Conservation (phyloP, 1,139 yeast genomes). For the Geotrichum fermentans region DNA sequence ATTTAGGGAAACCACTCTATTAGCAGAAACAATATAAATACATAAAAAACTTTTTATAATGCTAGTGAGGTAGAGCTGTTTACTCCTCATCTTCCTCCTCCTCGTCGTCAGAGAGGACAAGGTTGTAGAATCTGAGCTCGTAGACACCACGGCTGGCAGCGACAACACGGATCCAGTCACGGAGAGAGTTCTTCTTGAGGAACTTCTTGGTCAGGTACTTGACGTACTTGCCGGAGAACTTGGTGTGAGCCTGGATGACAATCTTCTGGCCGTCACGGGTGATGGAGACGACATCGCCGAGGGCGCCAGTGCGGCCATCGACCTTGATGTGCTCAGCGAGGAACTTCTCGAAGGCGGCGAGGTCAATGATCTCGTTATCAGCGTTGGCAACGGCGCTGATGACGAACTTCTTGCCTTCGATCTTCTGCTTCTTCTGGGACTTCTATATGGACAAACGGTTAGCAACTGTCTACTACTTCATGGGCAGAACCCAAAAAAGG, state of each 20-base stretch:
- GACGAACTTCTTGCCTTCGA: constrained; percentile 55
- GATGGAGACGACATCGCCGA: constrained; percentile 90
- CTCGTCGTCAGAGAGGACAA: constrained; percentile 95
- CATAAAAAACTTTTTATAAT: constrained; percentile 6
- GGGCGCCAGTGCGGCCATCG: constrained; percentile 93
- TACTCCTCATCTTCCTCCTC: constrained; percentile 49
- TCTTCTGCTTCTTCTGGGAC: constrained; percentile 66
- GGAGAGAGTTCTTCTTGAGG: constrained; percentile 98
- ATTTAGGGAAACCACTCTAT: constrained; percentile 1
- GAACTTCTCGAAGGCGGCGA: constrained; percentile 96
- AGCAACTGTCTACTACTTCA: constrained; percentile 45
- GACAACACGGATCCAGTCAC: constrained; percentile 98
- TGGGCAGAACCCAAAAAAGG: constrained; percentile 25
- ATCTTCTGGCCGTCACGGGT: constrained; percentile 76
- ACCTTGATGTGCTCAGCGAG: constrained; percentile 98
- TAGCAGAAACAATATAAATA: constrained; percentile 10
- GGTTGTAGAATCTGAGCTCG: constrained; percentile 99
- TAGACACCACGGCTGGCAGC: constrained; percentile 93
- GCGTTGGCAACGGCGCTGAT: constrained; percentile 97
- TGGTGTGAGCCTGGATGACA: constrained; percentile 84
- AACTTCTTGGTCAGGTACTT: constrained; percentile 99
- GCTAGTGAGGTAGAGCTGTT: constrained; percentile 5
- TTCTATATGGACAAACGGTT: constrained; percentile 42
- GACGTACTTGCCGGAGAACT: constrained; percentile 99
- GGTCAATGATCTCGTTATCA: constrained; percentile 91